phyloP scores from a whole-genome alignment of 345 rosid species.

The Citrus maxima region DNA sequence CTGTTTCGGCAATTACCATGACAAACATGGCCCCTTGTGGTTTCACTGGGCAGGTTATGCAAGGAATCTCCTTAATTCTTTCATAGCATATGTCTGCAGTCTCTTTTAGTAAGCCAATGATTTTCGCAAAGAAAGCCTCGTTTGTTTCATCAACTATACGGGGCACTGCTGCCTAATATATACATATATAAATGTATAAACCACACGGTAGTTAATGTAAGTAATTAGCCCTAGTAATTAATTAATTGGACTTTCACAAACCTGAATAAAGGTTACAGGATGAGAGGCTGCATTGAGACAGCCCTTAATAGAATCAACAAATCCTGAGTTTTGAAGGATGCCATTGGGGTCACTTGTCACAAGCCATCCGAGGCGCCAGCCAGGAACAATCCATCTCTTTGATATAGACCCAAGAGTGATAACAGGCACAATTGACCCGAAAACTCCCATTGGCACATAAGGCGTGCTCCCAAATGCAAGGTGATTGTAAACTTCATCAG shows the following conservation, averaged over 20 bases:
- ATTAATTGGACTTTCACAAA: not conserved
- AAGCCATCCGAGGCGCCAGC: conserved; percentile 71
- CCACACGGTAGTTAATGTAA: too few relatives aligned
- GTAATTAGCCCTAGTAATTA: too few relatives aligned
- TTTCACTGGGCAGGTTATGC: not conserved
- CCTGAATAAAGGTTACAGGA: conserved; percentile 64
- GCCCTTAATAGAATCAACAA: conserved; percentile 17
- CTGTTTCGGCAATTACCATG: not conserved
- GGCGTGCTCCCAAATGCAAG: too few relatives aligned
- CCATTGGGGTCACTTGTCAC: conserved; percentile 45
- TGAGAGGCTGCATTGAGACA: conserved; percentile 14
- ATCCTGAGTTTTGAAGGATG: conserved; percentile 38
- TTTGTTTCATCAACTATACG: conserved; percentile 35
- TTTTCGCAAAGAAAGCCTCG: conserved; percentile 37
- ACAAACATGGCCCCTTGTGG: not conserved
- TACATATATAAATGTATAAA: too few relatives aligned
- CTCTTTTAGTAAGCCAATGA: conserved; percentile 24
- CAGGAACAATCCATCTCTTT: conserved; percentile 67
- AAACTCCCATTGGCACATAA: too few relatives aligned
- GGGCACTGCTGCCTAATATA: conserved; percentile 44
- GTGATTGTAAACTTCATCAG: too few relatives aligned
- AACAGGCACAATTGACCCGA: too few relatives aligned
- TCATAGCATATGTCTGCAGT: conserved; percentile 32
- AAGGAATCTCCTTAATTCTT: not conserved
- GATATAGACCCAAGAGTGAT: conserved; percentile 57